Conservation (phyloP, 257 asterid genomes). For the Solanum ahanhuiri region DNA sequence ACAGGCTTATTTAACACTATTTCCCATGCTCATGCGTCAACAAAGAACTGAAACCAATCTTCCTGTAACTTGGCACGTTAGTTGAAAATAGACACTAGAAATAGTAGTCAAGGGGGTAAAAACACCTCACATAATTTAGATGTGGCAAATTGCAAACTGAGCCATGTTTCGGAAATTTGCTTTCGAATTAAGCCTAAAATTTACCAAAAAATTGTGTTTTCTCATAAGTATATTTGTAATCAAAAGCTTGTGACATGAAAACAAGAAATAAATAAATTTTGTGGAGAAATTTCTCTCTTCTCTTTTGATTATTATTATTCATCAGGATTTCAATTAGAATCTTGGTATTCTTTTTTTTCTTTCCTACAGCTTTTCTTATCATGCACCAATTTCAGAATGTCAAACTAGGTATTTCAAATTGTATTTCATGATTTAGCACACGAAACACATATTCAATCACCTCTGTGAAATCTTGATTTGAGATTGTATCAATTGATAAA, state of each 20-base stretch:
- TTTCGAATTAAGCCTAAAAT: neutral
- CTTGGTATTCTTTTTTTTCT: neutral
- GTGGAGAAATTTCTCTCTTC: neutral
- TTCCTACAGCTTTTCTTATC: neutral
- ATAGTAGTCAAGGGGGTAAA: neutral
- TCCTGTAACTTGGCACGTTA: neutral
- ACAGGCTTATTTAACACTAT: neutral
- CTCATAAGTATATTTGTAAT: neutral
- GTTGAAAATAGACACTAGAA: neutral
- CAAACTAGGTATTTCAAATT: neutral
- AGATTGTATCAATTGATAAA: conserved; percentile 75
- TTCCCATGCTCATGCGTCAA: neutral
- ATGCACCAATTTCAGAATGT: neutral
- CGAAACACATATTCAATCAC: conserved; percentile 25
- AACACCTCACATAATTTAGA: neutral
- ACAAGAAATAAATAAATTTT: neutral
- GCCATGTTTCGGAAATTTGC: neutral
- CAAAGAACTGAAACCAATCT: neutral
- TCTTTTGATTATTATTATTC: neutral
- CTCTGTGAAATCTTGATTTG: conserved; percentile 98
- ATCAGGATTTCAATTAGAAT: neutral
- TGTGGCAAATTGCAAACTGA: neutral
- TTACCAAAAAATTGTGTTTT: neutral
- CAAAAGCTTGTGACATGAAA: neutral
- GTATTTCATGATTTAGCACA: neutral